Conservation (phyloP, 139 green algal species). For the Edaphochlamys debaryana region DNA sequence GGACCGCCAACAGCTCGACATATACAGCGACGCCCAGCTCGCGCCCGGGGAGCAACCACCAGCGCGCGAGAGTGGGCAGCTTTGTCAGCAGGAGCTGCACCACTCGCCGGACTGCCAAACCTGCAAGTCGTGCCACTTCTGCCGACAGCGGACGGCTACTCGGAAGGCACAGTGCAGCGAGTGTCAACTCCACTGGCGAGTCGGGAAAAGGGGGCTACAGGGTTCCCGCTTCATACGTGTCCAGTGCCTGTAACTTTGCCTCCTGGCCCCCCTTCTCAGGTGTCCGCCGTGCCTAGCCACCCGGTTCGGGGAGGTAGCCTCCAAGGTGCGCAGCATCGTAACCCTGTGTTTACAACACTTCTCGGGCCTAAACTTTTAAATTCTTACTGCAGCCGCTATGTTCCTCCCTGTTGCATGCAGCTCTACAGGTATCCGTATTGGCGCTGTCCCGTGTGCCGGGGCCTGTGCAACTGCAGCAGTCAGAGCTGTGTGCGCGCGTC, state of each 20-base stretch:
- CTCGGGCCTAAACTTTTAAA: no score
- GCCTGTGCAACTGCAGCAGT: neutral
- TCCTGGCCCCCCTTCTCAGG: neutral
- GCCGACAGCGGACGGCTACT: neutral
- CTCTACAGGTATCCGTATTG: neutral
- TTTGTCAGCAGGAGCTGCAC: neutral
- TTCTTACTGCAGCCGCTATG: no score
- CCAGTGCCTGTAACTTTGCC: neutral
- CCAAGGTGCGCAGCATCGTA: neutral
- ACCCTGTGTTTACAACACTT: neutral
- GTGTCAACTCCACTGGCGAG: neutral
- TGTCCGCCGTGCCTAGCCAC: no score
- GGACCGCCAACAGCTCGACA: no score
- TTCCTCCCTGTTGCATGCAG: neutral
- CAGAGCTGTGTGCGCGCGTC: neutral
- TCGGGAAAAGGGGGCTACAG: no score
- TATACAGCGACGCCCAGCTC: no score
- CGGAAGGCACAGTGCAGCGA: neutral
- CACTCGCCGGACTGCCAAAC: neutral
- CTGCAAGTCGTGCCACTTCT: neutral
- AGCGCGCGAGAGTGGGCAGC: no score
- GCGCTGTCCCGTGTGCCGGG: neutral
- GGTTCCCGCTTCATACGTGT: no score
- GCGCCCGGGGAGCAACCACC: no score
- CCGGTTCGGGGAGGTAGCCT: no score